phyloP scores from a whole-genome alignment of 2,329 filamentous ascomycete species.

The Fusarium dlaminii region DNA sequence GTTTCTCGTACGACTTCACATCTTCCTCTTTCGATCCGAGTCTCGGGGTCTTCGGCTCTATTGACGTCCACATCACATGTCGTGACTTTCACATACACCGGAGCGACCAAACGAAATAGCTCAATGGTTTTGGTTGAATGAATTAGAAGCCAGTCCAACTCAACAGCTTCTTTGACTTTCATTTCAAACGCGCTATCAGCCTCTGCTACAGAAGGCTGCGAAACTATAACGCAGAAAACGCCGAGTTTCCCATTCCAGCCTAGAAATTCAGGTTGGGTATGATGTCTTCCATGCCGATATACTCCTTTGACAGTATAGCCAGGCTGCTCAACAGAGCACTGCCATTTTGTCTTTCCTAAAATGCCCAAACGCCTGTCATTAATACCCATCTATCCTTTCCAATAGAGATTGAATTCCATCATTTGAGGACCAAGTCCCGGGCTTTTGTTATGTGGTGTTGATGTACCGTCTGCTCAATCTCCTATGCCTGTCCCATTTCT shows the following conservation, averaged over 20 bases:
- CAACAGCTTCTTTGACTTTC: slow-evolving; percentile 12
- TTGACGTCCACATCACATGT: neutral
- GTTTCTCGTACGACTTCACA: slow-evolving; percentile 31
- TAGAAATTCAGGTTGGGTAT: slow-evolving; percentile 29
- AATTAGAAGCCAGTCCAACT: slow-evolving; percentile 23
- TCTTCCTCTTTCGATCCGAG: slow-evolving; percentile 22
- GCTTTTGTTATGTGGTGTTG: neutral
- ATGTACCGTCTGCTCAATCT: neutral
- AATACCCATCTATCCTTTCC: slow-evolving; percentile 12
- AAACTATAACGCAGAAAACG: slow-evolving; percentile 30
- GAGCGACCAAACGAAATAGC: neutral
- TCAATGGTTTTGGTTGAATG: neutral
- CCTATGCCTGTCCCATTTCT: slow-evolving; percentile 52
- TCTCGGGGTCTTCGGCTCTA: neutral
- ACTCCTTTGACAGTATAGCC: slow-evolving; percentile 31
- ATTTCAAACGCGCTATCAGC: slow-evolving; percentile 3
- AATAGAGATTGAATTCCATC: slow-evolving; percentile 1
- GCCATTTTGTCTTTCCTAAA: slow-evolving; percentile 11
- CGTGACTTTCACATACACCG: neutral
- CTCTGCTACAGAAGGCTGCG: neutral
- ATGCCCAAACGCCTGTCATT: slow-evolving; percentile 39
- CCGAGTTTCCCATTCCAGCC: slow-evolving; percentile 21
- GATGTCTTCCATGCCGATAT: slow-evolving; percentile 21
- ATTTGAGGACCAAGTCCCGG: neutral
- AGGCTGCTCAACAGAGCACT: slow-evolving; percentile 20